Evolutionary conservation across 257 asterid species (phyloP), one percentile per base, ranked within the genome.

Genomic region (Petrea volubilis): DNA sequence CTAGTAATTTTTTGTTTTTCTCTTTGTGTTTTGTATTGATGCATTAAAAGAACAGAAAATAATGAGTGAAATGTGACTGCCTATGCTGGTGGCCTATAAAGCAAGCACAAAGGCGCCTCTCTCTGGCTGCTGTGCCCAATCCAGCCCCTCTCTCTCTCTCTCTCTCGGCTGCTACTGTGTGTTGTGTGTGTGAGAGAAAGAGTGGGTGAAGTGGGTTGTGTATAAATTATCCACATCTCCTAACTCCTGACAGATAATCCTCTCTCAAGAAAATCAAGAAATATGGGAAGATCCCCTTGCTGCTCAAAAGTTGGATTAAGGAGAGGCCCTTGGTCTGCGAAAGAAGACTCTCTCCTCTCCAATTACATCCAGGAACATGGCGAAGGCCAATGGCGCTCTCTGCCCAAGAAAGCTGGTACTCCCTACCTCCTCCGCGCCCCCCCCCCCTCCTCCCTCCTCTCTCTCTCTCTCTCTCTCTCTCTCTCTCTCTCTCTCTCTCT

Each of bases 221-320:
- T 38, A 9, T 29, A 17, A 24, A 25, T 55, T 21, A 6, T 50
- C 27, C 33, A 23, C 13, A 60, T 23, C 46, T 7, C n/a, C 27
- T 6, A 43, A 3, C 12, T n/a, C 12, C n/a, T 1, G 6, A 28
- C 14, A 31, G 13, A 31, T 21, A 8, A 31, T 14, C 14, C 24
- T 7, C 11, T 0, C 25, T 7, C 17, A 12, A 60, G 10, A 33
- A 38, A 14, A 12, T 14, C 50, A 17, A 1, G 21, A 18, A 38
- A 72, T 12, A 81, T 81, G 85, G 85, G 82, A 38, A 77, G 85
- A 81, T 77, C 82, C 4, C 85, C 85, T 9, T 81, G 85, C 14
- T 81, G 85, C 70, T 59, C 85, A 3, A 81, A 81, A 55, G 85
- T 73, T 60, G 85, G 85, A 0, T 15, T 81, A 14, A 28, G 72